phyloP scores from a whole-genome alignment of 1,284 basidiomycete genomes.

The Papiliotrema fonsecae region DNA sequence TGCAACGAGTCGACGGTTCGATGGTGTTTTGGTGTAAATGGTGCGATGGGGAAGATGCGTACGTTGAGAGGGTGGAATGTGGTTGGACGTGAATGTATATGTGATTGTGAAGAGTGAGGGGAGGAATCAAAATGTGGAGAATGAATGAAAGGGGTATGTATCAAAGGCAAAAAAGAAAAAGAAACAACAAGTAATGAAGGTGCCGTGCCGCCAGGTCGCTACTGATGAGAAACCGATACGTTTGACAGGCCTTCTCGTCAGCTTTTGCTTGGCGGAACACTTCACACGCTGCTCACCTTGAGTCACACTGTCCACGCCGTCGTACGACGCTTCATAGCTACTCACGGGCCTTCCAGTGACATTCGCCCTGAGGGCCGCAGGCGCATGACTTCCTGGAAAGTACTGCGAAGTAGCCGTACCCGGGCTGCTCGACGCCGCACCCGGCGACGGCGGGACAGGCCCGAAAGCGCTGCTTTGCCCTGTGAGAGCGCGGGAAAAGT shows the following conservation, averaged over 20 bases:
- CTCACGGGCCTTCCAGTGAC: slow-evolving; percentile 4
- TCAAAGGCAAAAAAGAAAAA: neutral
- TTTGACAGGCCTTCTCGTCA: slow-evolving; percentile 20
- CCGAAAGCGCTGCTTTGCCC: slow-evolving; percentile 18
- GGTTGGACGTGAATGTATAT: too few species aligned
- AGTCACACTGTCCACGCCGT: slow-evolving; percentile 26
- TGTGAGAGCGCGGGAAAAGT: slow-evolving; percentile 31
- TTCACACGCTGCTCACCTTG: slow-evolving; percentile 19
- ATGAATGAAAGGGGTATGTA: slow-evolving; percentile 10
- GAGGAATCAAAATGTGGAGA: slow-evolving; percentile 21
- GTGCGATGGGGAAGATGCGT: too few species aligned
- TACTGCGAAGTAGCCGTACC: slow-evolving; percentile 33
- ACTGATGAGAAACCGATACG: slow-evolving; percentile 27
- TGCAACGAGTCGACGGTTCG: too few species aligned
- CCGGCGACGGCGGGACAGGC: slow-evolving; percentile 27
- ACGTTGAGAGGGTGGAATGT: too few species aligned
- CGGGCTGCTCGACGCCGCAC: slow-evolving; percentile 20
- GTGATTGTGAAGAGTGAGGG: neutral
- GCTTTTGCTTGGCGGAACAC: neutral
- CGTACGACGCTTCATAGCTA: slow-evolving; percentile 4
- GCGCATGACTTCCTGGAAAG: slow-evolving; percentile 20
- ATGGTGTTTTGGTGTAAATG: too few species aligned
- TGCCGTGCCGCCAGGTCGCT: neutral
- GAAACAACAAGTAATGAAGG: too few species aligned
- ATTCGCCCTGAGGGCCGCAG: slow-evolving; percentile 11